A percentile compares a stretch with the other conserved stretches of the same genome.
Evolutionary conservation across 129 eudicot genomes (phyloP).

Genomic region (Tagetes erecta): DNA sequence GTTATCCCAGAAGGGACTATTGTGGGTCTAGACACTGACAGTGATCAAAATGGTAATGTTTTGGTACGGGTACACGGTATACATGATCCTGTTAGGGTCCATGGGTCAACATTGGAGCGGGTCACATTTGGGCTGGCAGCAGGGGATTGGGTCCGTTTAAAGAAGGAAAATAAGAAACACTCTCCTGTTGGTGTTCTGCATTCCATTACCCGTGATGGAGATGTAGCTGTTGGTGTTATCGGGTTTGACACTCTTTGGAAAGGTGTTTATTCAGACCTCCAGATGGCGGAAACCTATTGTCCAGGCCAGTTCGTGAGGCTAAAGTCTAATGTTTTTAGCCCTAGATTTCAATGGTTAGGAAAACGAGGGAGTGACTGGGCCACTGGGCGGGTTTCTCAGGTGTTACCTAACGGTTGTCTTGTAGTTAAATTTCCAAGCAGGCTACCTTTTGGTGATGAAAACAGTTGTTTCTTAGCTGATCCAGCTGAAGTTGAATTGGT

Average conservation of each 20-base stretch:
- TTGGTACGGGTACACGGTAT: constrained; percentile 72
- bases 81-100: constrained; percentile 83
- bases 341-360: constrained; percentile 86
- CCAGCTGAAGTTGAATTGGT: constrained; percentile 89
- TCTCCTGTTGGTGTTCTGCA: constrained; percentile 85
- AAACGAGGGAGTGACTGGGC: constrained; percentile 72
- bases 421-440: constrained; percentile 71
- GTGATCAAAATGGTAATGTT: constrained; percentile 47
- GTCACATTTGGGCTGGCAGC: constrained; percentile 78
- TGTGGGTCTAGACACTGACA: constrained; percentile 69
- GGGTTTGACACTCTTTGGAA: constrained; percentile 72
- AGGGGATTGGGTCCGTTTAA: constrained; percentile 86
- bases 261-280: constrained; percentile 60
- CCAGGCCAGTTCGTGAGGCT: constrained; percentile 83
- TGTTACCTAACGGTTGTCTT: constrained; percentile 82
- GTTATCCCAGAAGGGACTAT: constrained; percentile 66
- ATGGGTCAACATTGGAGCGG: constrained; percentile 65
- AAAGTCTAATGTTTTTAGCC: constrained; percentile 66
- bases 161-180: constrained; percentile 62
- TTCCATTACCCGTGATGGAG: constrained; percentile 66
- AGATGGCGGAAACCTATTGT: constrained; percentile 74
- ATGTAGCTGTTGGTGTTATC: constrained; percentile 56
- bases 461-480: constrained; percentile 58
- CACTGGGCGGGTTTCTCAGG: constrained; percentile 60
- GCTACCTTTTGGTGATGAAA: constrained; percentile 44